These are phyloP conservation scores for Colletotrichum sp. DNA, from an alignment of 2,329 filamentous ascomycete species.

Conservation along the genomic window DNA sequence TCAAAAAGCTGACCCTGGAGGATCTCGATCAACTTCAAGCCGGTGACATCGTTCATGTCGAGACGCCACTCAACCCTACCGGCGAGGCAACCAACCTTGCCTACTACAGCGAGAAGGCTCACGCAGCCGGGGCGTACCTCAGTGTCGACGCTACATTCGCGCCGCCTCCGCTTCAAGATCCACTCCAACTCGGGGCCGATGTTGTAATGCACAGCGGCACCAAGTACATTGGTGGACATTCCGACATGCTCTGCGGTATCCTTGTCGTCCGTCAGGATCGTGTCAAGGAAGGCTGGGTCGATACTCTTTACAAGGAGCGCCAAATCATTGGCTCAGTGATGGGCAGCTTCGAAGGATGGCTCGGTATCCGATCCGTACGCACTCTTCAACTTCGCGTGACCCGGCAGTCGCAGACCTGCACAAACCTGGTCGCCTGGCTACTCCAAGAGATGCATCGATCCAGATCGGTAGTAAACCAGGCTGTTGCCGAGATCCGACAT, in stretches of 20 bases:
- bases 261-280: conserved; percentile 65
- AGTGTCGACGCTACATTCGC: background rate
- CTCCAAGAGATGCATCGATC: background rate
- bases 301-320: conserved; percentile 68
- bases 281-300: conserved; percentile 57
- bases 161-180: conserved; percentile 86
- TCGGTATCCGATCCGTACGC: conserved; percentile 83
- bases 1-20: conserved; percentile 64
- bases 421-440: background rate
- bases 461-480: background rate
- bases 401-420: conserved; percentile 69
- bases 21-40: conserved; percentile 64
- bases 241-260: conserved; percentile 91
- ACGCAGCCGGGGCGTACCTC: conserved; percentile 59
- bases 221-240: conserved; percentile 96
- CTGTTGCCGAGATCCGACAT: background rate
- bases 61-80: conserved; percentile 91
- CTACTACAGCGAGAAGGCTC: conserved; percentile 84
- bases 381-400: conserved; percentile 84
- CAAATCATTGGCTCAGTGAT: conserved; percentile 80
- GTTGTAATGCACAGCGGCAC: conserved; percentile 90
- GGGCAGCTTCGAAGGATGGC: conserved; percentile 89
- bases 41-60: conserved; percentile 88
- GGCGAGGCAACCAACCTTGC: conserved; percentile 79
- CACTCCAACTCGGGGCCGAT: conserved; percentile 82